Base-by-base conservation (phyloP, 2,329 filamentous ascomycete genomes). In the Cryphonectria japonica region DNA sequence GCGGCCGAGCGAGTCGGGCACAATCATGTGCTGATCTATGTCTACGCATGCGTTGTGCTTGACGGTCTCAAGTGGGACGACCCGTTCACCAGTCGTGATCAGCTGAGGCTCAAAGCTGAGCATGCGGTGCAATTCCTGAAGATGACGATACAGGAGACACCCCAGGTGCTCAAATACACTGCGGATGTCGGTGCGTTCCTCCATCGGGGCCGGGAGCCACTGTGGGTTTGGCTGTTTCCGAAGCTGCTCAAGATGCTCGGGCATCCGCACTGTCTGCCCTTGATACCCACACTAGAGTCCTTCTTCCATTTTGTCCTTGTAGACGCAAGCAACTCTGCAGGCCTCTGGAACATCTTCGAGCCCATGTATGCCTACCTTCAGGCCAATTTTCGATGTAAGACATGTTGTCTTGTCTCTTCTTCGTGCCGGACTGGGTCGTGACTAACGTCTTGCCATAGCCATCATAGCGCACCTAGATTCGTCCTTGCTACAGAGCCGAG, bases 21-120 rank as follows among this genome's bases (percentile, higher is more conserved):
- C 78, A 95, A 97, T 75, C 92, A 94, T 76, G 92, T 94, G 81
- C 87, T 98, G 66, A 91, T 97, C 67, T 94, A 93, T 77, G 92
- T 97, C 73, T 92, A 96, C 75, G 86, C 92, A 66, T 91, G 93
- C 77, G 92, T 93, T 71, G 92, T 94, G 32, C 84, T 98, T 16
- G 92, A 94, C 75, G 86, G 86, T 61, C 85, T 93, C 63, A 86
- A 86, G 74, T 85, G 88, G 77, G 88, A 94, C 76, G 89, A 94
- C 75, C 90, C 89, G 2, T 92, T 94, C 78, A 85, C 89, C 71
- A 83, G 89, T 74, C 82, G 80, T 67, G 83, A 85, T 46, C 82
- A 88, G 70, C 80, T 90, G 59, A 82, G 87, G 39, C 80, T 85
- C 62, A 90, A 93, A 75, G 89, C 89, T 0, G 80, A 87, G 50